Base-by-base conservation (phyloP, 139 green algal species). In the Chlorella sp. region DNA sequence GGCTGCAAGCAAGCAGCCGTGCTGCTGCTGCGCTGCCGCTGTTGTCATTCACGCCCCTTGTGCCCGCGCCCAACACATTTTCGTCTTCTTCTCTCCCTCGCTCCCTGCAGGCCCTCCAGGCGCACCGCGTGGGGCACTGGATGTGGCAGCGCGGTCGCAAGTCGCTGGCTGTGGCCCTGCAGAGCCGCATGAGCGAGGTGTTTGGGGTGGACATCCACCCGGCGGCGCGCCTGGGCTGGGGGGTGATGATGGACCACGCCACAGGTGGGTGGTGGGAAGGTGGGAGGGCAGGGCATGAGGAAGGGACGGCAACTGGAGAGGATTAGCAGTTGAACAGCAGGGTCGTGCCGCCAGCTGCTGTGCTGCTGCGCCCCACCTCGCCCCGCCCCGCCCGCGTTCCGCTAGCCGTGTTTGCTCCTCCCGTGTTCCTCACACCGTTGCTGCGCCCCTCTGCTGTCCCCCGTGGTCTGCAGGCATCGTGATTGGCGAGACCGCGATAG, bases 161-260 rank as follows among this genome's bases (percentile, higher is more conserved):
- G 12, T 89, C 97, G 28, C 94, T 99, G 91, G 97, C 97, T 0
- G 85, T 98, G 21, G 95, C 95, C 5, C 88, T 99, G 75, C 75
- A 98, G 91, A 93, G 85, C 82, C 87, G 93, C 61, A 90, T 96
- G 87, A 96, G 90, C 68, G 95, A 98, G 90, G 94, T 98, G 26
- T 96, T 99, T 60, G 95, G 88, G 94, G 95, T 99, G 37, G 98
- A 99, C 94, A 98, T 99, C 80, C 98, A 99, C 92, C 97, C 98
- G 15, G 97, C 94, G 0, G 98, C 98, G 18, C 90, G 90, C 22
- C 94, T 99, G 34, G 98, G 98, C 11, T 92, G 94, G 60, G 98
- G 98, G n/a, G 93, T 99, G 14, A 91, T 99, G 85, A 93, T 99
- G 81, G 97, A 99, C 88, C 98, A 99, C 88, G 98, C 95, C 82